Percentiles rank a stretch among this genome's conserved stretches.
Conservation (phyloP, 2,329 filamentous ascomycete genomes). For the Fonsecaea pedrosoi region DNA sequence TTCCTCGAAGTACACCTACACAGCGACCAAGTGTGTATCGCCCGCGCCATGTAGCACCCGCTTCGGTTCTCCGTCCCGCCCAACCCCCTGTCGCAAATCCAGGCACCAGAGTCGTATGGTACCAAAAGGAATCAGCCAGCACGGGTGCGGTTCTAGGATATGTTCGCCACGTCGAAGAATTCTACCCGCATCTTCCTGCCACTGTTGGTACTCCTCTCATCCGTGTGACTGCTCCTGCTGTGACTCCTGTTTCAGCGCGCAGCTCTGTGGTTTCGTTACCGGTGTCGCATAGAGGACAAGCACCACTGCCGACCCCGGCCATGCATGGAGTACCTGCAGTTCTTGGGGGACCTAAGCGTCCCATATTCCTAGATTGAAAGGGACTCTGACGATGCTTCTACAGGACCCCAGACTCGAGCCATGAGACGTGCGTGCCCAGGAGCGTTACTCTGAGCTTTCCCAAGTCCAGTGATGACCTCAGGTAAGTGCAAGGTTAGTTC, state of each 20-base stretch:
- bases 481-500: slow-evolving; percentile 1
- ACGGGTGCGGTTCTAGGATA: not conserved
- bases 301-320: not conserved
- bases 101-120: not conserved
- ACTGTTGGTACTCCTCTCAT: not conserved
- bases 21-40: not conserved
- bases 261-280: not conserved
- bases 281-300: not conserved
- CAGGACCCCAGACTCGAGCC: not conserved
- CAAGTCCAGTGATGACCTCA: not conserved
- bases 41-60: not conserved
- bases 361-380: not conserved
- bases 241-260: not conserved
- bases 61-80: not conserved
- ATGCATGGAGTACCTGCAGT: not conserved
- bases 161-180: not conserved
- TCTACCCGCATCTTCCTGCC: not conserved
- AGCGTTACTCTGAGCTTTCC: not conserved
- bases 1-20: not conserved
- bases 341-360: not conserved
- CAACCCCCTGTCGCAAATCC: not conserved
- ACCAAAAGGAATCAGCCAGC: not conserved
- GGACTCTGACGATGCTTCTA: not conserved
- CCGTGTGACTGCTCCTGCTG: not conserved
- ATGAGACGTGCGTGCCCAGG: not conserved